phyloP scores from a whole-genome alignment of 768 basidiomycete genomes.

The Amanita pallidorosea region DNA sequence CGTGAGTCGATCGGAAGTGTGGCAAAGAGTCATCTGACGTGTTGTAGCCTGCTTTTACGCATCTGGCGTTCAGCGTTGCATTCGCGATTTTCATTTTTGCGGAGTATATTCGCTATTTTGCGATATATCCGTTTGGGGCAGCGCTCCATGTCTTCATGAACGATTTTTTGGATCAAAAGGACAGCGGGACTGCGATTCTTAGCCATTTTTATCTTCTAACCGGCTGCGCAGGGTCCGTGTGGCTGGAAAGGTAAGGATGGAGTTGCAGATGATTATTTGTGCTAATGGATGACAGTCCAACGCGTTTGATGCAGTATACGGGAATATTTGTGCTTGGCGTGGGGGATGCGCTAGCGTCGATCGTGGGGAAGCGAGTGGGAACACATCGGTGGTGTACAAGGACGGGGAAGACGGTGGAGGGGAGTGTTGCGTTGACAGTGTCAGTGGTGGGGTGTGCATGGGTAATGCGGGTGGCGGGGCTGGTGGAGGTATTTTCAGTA shows the following conservation, averaged over 20 bases:
- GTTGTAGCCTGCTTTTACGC: constrained; percentile 86
- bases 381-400: constrained; percentile 74
- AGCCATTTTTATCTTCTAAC: constrained; percentile 97
- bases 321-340: constrained; percentile 86
- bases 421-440: constrained; percentile 69
- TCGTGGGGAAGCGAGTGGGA: constrained; percentile 82
- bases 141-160: constrained; percentile 92
- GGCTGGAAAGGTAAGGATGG: constrained; percentile 79
- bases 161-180: constrained; percentile 93
- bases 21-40: constrained; percentile 8
- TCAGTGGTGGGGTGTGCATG: constrained; percentile 65
- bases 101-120: constrained; percentile 98
- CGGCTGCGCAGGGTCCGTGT: constrained; percentile 87
- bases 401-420: constrained; percentile 85
- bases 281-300: constrained; percentile 21
- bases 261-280: background rate
- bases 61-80: constrained; percentile 88
- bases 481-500: constrained; percentile 58
- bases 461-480: constrained; percentile 58
- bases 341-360: constrained; percentile 91
- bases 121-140: constrained; percentile 92
- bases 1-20: constrained; percentile 37
- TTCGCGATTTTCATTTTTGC: constrained; percentile 94
- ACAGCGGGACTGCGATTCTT: constrained; percentile 90
- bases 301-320: constrained; percentile 49